Evolutionary conservation across 2,329 filamentous ascomycete genomes (phyloP).

Genomic region (Sarocladium oryzae): DNA sequence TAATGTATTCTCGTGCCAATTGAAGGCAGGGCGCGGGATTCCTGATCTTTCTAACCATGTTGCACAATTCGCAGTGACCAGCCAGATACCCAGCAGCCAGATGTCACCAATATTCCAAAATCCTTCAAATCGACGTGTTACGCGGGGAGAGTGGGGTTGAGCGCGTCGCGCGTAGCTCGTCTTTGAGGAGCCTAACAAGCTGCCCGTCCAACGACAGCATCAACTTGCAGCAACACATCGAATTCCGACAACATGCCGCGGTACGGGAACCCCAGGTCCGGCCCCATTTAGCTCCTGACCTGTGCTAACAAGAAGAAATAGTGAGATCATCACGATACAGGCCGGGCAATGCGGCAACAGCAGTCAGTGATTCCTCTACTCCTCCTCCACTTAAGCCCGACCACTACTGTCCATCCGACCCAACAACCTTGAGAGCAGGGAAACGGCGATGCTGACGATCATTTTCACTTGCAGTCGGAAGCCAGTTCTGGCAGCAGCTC

Average conservation of each 20-base stretch:
- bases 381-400: conserved; percentile 10
- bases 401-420: neutral
- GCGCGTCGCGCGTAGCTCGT: conserved; percentile 6
- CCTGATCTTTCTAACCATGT: too few species aligned
- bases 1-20: too few species aligned
- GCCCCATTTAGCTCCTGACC: too few species aligned
- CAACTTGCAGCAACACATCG: neutral
- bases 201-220: neutral
- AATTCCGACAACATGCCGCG: conserved; percentile 11
- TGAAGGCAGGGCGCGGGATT: too few species aligned
- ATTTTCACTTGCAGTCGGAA: conserved; percentile 69
- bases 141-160: conserved; percentile 3
- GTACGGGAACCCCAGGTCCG: conserved; percentile 2
- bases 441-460: conserved; percentile 12
- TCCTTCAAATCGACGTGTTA: neutral
- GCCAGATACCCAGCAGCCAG: too few species aligned
- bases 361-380: conserved; percentile 56
- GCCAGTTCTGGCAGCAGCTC: conserved; percentile 98
- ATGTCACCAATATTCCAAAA: too few species aligned
- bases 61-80: too few species aligned
- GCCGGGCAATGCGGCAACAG: conserved; percentile 99
- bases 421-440: too few species aligned
- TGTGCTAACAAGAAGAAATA: too few species aligned
- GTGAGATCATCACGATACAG: conserved; percentile 99
- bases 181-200: neutral